These are phyloP conservation scores for Neofusicoccum laricinum DNA, from an alignment of 2,329 filamentous ascomycete genomes.

Conservation along the genomic window DNA sequence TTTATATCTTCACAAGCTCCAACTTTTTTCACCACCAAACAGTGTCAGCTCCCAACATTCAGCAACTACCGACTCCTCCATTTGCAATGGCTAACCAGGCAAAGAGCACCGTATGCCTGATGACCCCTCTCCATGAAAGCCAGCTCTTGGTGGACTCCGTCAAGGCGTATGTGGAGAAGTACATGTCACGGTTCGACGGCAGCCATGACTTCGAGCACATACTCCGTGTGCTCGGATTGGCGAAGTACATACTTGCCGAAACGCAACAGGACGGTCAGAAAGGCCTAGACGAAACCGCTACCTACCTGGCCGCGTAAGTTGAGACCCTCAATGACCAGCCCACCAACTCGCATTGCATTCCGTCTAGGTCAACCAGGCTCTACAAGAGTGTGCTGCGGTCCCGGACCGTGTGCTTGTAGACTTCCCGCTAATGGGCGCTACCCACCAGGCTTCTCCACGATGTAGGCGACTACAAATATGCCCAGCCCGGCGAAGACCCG, in stretches of 20 bases:
- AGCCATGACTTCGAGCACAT: conserved; percentile 90
- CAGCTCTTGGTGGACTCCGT: conserved; percentile 28
- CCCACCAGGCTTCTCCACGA: conserved; percentile 68
- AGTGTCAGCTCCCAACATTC: neutral
- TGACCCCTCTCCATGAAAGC: conserved; percentile 15
- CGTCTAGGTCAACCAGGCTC: no score
- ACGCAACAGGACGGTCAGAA: conserved; percentile 31
- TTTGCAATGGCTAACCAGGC: conserved; percentile 49
- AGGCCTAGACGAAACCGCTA: conserved; percentile 51
- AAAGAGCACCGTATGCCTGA: conserved; percentile 48
- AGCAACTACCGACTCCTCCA: neutral
- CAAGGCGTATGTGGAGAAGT: conserved; percentile 31
- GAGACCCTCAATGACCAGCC: neutral
- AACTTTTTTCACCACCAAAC: no score
- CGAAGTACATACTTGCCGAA: conserved; percentile 62
- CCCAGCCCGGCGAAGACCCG: conserved; percentile 52
- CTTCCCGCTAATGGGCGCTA: neutral
- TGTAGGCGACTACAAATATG: conserved; percentile 82
- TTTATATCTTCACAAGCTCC: neutral
- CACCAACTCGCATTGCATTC: no score
- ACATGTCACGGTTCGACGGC: conserved; percentile 43
- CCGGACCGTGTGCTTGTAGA: no score
- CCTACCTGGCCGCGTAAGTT: conserved; percentile 62
- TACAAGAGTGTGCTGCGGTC: no score
- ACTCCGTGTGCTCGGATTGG: conserved; percentile 71